A percentile compares a stretch with the other conserved stretches of the same genome.
Evolutionary conservation across 768 basidiomycete species (phyloP).

Genomic region (Mycena filopes): DNA sequence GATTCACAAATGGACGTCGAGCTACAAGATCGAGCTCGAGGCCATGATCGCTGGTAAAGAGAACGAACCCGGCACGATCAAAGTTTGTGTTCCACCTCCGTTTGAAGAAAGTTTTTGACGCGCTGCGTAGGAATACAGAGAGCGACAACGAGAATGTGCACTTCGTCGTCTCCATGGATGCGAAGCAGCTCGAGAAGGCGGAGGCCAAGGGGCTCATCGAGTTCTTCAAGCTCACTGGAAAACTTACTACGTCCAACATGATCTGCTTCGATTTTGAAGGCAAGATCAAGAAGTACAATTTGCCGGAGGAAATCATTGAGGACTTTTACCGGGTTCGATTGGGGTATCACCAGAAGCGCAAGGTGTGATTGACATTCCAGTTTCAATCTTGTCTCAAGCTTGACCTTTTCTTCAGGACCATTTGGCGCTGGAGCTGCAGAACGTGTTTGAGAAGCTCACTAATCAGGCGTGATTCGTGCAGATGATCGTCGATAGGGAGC

Average conservation of each 20-base stretch:
- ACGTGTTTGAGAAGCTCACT: conserved; percentile 82
- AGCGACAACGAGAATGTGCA: conserved; percentile 91
- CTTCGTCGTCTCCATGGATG: conserved; percentile 84
- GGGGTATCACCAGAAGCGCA: conserved; percentile 94
- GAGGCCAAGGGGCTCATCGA: conserved; percentile 90
- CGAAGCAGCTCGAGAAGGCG: conserved; percentile 85
- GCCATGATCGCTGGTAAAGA: conserved; percentile 86
- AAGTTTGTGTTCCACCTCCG: conserved; percentile 59
- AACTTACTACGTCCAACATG: conserved; percentile 95
- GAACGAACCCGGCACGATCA: conserved; percentile 76
- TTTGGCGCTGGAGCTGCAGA: conserved; percentile 84
- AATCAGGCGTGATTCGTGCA: conserved; percentile 98
- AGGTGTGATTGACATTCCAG: conserved; percentile 72
- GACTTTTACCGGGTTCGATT: conserved; percentile 93
- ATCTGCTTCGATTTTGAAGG: conserved; percentile 97
- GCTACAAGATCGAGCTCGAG: conserved; percentile 93
- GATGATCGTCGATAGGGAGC: conserved; percentile 91
- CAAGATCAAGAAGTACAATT: conserved; percentile 93
- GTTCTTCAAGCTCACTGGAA: conserved; percentile 88
- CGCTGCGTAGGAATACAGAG: conserved; percentile 87
- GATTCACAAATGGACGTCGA: conserved; percentile 94
- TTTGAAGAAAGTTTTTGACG: neutral
- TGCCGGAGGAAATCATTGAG: conserved; percentile 90
- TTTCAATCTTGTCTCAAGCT: conserved; percentile 7
- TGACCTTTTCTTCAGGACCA: conserved; percentile 66